Evolutionary conservation across 129 eudicot species (phyloP), one percentile per base, ranked within the genome.

Genomic region (Chrysanthemum seticuspe): DNA sequence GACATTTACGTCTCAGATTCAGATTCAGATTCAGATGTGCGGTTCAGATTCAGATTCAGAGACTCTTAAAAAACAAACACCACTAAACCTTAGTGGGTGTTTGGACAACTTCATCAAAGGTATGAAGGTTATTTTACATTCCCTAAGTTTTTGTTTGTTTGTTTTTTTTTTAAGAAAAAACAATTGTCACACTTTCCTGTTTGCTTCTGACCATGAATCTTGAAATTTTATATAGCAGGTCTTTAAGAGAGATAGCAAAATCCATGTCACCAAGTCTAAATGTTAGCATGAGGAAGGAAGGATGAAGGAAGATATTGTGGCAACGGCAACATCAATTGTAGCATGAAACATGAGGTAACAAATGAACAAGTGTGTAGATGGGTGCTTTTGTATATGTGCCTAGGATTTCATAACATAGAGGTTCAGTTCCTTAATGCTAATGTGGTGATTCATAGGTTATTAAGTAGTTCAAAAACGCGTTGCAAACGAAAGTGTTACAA

Each of bases 301-400:
- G 68, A 63, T 3, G 6, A 63, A 63, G 51, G 13, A 63, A 63
- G 40, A 14, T 63, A 4, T n/a, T 2, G 68, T 63, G 13, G 47
- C 50, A 2, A 36, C 23, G 3, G 51, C 51, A 63, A 63, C 51
- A 31, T 63, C 68, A 63, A 34, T 11, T 63, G 68, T 19, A 63
- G 68, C 50, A 13, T 63, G 19, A 63, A 63, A 5, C 3, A 63
- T 63, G 68, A 34, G 68, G 68, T 63, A 63, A 63, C 13, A 2
- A 63, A 16, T 13, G 68, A 62, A 62, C 48, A 27, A 31, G 44
- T 59, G 12, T 62, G 10, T 29, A 10, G 23, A 62, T 45, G n/a
- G 8, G 12, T 29, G 6, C 68, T 23, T 23, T 23, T 23, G 25
- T 23, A 23, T 23, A 23, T 23, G 25, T 23, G 25, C 25, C 1